These are phyloP conservation scores for Tetragonia tetragonoides DNA, from an alignment of 148 eudicot species.

Conservation along the genomic window DNA sequence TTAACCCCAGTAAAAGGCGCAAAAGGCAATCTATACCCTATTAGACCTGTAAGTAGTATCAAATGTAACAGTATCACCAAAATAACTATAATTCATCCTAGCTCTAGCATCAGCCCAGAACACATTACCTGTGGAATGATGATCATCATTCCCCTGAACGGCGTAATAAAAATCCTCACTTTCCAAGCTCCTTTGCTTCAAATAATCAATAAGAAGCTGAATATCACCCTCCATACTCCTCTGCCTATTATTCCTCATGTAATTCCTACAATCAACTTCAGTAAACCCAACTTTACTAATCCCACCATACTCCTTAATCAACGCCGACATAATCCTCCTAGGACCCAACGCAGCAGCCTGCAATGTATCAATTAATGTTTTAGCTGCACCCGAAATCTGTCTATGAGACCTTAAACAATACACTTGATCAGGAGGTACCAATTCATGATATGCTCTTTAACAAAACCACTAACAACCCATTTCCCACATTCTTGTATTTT, in stretches of 20 bases:
- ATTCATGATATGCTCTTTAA: constrained; percentile 57
- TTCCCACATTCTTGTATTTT: constrained; percentile 43
- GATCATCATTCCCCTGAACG: constrained; percentile 40
- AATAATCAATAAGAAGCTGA: constrained; percentile 43
- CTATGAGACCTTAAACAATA: constrained; percentile 52
- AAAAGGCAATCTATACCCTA: constrained; percentile 55
- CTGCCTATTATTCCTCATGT: constrained; percentile 45
- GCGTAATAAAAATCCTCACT: constrained; percentile 37
- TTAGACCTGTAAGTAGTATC: constrained; percentile 63
- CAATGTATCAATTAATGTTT: constrained; percentile 50
- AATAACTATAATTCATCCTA: constrained; percentile 41
- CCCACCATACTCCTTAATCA: constrained; percentile 58
- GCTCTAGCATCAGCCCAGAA: constrained; percentile 48
- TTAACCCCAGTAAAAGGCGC: constrained; percentile 52
- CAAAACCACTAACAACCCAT: constrained; percentile 47
- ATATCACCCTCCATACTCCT: constrained; percentile 47
- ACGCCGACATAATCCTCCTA: constrained; percentile 50
- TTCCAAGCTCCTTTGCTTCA: constrained; percentile 37
- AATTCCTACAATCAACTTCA: constrained; percentile 62
- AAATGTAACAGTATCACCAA: constrained; percentile 54
- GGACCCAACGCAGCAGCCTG: constrained; percentile 58
- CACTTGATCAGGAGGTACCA: constrained; percentile 51
- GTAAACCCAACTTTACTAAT: constrained; percentile 61
- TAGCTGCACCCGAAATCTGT: constrained; percentile 54
- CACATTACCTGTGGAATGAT: constrained; percentile 39